Base-by-base conservation (phyloP, 208 protist species). In the Phytomonas serpens region DNA sequence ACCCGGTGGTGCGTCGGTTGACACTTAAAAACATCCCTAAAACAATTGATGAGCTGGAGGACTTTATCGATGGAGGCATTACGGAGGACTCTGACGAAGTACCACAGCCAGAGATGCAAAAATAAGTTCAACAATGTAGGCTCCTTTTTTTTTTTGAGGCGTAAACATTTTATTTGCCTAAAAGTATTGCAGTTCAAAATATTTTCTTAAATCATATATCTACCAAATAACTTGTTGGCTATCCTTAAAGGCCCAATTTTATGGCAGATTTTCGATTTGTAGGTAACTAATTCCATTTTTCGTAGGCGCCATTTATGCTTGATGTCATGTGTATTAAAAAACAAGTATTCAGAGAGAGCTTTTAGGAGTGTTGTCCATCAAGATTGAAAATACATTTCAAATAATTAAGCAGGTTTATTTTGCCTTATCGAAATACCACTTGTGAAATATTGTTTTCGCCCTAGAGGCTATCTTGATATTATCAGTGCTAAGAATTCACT, bases 21-120 rank as follows among this genome's bases (percentile, higher is more conserved):
- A 69, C 76, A 16, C 72, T 88, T 16, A 64, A 57, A 5, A 72
- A 78, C n/a, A 79, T 96, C 23, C 91, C 91, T 31, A 82, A 76
- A 19, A 87, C 82, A 16, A 79, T 93, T 11, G 81, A 96, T 68
- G 83, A 90, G 19, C n/a, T 96, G 33, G 91, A 96, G 76, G 88
- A 92, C 69, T 67, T 93, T 23, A 80, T 93, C 23, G 83, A 87
- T 27, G 83, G 83, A 57, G 13, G 47, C 47, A 27, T 23, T 27
- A 57, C 6, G 47, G 47, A 57, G 7, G 13, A 51, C 65, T 51
- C n/a, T 47, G 23, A 3, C 19, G 47, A 57, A 57, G 19, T 19
- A 57, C 23, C 29, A 47, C 40, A 30, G 19, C 40, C 34, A 37
- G 19, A 57, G 23, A 6, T 57, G 19, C 27, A 0, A 27, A 57